Percentiles rank a stretch among this genome's conserved stretches.
These are phyloP conservation scores for Podaxis sp. DNA, from an alignment of 768 basidiomycete genomes.

Conservation along the genomic window DNA sequence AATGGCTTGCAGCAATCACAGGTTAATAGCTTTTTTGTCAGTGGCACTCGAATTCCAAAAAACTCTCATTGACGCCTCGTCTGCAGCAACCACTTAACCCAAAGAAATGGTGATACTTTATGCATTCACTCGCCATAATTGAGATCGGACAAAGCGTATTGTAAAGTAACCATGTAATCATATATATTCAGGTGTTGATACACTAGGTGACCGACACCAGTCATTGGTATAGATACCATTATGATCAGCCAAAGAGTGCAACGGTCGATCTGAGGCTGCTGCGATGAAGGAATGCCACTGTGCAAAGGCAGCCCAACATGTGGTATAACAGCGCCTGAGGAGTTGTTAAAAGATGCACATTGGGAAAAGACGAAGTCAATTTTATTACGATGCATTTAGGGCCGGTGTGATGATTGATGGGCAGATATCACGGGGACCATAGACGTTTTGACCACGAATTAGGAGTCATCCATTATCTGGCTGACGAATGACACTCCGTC, in stretches of 20 bases:
- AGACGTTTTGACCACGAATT: background rate
- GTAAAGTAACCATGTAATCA: background rate
- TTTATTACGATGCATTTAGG: conserved; percentile 35
- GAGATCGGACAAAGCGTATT: background rate
- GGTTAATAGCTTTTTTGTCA: background rate
- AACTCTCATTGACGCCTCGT: background rate
- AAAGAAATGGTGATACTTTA: background rate
- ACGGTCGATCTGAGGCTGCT: conserved; percentile 52
- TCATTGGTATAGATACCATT: conserved; percentile 34
- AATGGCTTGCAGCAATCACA: background rate
- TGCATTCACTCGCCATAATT: background rate
- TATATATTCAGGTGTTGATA: conserved; percentile 29
- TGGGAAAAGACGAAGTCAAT: background rate
- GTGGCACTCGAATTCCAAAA: background rate
- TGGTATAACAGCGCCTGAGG: conserved; percentile 49
- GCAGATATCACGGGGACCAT: background rate
- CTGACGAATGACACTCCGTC: too few relatives aligned
- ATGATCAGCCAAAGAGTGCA: conserved; percentile 62
- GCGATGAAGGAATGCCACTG: conserved; percentile 46
- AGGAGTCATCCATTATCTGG: too few relatives aligned
- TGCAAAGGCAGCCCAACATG: conserved; percentile 45
- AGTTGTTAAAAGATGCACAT: conserved; percentile 64
- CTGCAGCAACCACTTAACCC: background rate
- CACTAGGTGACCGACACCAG: conserved; percentile 63
- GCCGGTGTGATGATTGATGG: conserved; percentile 25